Evolutionary conservation across 176 grass and related monocot genomes (phyloP).

Genomic region (Ensete ventricosum): DNA sequence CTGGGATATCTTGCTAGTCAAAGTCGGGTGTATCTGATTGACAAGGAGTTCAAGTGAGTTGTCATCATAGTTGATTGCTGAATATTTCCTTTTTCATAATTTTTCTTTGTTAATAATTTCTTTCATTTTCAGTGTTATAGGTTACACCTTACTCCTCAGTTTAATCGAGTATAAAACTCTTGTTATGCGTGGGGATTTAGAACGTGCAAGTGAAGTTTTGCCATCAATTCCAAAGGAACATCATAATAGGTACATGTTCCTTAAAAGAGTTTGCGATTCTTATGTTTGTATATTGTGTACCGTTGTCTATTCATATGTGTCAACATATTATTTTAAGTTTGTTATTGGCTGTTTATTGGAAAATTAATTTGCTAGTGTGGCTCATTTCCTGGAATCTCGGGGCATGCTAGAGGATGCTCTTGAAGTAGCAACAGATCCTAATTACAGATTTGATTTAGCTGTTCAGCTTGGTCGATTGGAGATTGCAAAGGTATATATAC

Average conservation of each 20-base stretch:
- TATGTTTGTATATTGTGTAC: neutral
- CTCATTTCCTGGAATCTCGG: slow-evolving; percentile 96
- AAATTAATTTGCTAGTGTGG: slow-evolving; percentile 44
- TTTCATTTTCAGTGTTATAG: slow-evolving; percentile 71
- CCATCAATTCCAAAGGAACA: slow-evolving; percentile 83
- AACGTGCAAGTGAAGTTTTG: slow-evolving; percentile 77
- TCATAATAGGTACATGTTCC: slow-evolving; percentile 57
- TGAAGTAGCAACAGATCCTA: slow-evolving; percentile 89
- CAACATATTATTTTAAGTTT: slow-evolving; percentile 8
- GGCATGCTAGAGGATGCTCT: slow-evolving; percentile 97
- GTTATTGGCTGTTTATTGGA: slow-evolving; percentile 6
- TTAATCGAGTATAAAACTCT: slow-evolving; percentile 98
- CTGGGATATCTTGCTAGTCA: slow-evolving; percentile 94
- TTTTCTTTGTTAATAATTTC: slow-evolving; percentile 30
- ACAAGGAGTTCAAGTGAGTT: slow-evolving; percentile 96
- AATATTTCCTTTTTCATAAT: neutral
- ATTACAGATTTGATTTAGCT: slow-evolving; percentile 95
- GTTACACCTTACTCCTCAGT: slow-evolving; percentile 94
- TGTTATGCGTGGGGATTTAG: slow-evolving; percentile 95
- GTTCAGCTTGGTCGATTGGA: slow-evolving; percentile 93
- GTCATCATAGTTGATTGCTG: slow-evolving; percentile 5
- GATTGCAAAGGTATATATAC: slow-evolving; percentile 57
- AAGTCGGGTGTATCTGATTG: slow-evolving; percentile 98
- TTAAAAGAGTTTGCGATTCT: neutral
- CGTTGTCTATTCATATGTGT: neutral